Evolutionary conservation across 192 early-diverging fungal genomes (phyloP), one percentile per base, ranked within the genome.

Genomic region (Coemansia sp.): DNA sequence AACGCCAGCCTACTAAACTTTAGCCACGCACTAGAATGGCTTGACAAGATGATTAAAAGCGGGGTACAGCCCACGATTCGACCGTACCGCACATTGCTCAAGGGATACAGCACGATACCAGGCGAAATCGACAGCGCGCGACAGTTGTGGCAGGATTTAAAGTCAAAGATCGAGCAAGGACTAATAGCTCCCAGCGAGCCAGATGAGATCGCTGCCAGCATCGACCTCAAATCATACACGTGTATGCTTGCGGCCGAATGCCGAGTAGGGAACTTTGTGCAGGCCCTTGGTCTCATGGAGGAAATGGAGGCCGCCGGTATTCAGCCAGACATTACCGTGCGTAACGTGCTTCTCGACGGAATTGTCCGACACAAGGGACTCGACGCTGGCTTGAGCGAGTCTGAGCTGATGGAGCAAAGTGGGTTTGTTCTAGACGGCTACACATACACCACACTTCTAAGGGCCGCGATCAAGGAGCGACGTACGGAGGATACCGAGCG

Each of bases 21-120:
- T 74, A 50, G 39, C 33, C 64, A 74, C 8, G 80, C 80, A 9
- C 62, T 69, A 27, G 62, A 64, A 8, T 76, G 75, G 69, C 27
- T 82, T 0, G 65, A 70, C 11, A 61, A 68, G 62, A 82, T 82
- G 80, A 15, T 72, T 15, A 22, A 41, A 13, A 58, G 66, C 44
- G 75, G 72, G 15, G 62, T 77, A 2, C 36, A 46, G 41, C 80
- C 72, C 15, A 74, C 75, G 5, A 76, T 82, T 41, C 64, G 71
- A 66, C 80, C 80, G 10, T 82, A 74, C 36, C 75, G 80, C 55
- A 77, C 72, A 12, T 65, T 82, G 55, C 75, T 82, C 29, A 82
- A 77, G 34, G 80, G 75, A 18, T 77, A 77, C 57, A 74, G 80
- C 72, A 52, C 43, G 55, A 34, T 71, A 8, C 31, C 69, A 0